Conservation (phyloP, 106 monocot genomes). For the Dendrobium chrysotoxum region DNA sequence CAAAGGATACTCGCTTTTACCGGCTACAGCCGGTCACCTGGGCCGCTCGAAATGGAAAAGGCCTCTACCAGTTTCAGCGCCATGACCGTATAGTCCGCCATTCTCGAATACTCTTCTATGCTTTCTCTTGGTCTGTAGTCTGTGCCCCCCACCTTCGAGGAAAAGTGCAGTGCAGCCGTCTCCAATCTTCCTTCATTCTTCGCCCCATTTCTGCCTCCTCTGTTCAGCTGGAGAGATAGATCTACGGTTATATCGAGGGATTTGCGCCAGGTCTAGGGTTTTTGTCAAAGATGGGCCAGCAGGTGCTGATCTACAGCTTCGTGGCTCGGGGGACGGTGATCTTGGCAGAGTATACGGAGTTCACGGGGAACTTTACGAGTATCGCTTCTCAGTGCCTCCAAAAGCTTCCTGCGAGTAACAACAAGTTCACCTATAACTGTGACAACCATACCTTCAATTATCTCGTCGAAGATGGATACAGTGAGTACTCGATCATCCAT, state of each 20-base stretch:
- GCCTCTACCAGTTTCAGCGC: not conserved
- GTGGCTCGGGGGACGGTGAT: conserved; percentile 28
- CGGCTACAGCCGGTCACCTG: not conserved
- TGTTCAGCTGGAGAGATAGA: too few species aligned
- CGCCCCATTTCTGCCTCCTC: not conserved
- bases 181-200: not conserved
- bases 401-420: conserved; percentile 26
- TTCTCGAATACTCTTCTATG: not conserved
- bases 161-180: not conserved
- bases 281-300: conserved; percentile 20
- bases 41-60: not conserved
- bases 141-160: not conserved
- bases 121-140: not conserved
- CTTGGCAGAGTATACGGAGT: conserved; percentile 25
- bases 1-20: not conserved
- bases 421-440: conserved; percentile 32
- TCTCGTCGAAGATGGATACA: conserved; percentile 23
- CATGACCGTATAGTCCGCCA: not conserved
- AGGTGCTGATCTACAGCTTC: conserved; percentile 28
- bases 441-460: conserved; percentile 28
- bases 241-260: not conserved
- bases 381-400: conserved; percentile 28
- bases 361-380: conserved; percentile 23
- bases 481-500: conserved; percentile 1
- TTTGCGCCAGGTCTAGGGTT: conserved; percentile 3